These are phyloP conservation scores for Ophiostoma sp. DNA, from an alignment of 2,329 filamentous ascomycete species.

Conservation along the genomic window DNA sequence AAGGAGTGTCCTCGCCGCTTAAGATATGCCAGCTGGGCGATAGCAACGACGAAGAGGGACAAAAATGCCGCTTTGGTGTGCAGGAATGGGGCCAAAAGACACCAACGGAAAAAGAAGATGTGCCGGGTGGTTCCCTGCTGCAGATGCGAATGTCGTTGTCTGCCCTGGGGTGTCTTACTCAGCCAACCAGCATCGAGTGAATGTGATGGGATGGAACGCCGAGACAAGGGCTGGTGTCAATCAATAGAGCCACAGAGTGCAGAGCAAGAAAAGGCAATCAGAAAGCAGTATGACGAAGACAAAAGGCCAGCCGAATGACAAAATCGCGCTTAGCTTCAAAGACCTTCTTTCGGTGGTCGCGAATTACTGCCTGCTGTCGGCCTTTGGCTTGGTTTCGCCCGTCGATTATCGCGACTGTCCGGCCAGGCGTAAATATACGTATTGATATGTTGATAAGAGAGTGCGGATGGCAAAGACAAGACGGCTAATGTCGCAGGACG, in stretches of 20 bases:
- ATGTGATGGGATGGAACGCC: constrained; percentile 7
- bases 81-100: not conserved
- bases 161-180: constrained; percentile 9
- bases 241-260: not conserved
- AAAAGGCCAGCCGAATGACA: not conserved
- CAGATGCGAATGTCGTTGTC: constrained; percentile 9
- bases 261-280: not conserved
- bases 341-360: not conserved
- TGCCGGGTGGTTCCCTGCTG: not conserved
- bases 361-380: not conserved
- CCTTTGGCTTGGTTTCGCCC: no score
- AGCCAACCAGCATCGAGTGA: constrained; percentile 11
- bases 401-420: no score
- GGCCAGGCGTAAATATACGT: not conserved
- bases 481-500: not conserved
- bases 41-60: not conserved
- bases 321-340: constrained; percentile 4
- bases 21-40: not conserved
- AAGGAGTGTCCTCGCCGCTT: not conserved
- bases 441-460: not conserved
- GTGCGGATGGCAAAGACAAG: not conserved
- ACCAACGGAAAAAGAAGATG: constrained; percentile 8
- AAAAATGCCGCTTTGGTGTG: constrained; percentile 13
- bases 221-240: not conserved
- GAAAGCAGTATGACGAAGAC: not conserved